Percentiles rank a stretch among this genome's conserved stretches.
phyloP scores from a whole-genome alignment of 495 filamentous ascomycete species.

The Penicillium odoratum region DNA sequence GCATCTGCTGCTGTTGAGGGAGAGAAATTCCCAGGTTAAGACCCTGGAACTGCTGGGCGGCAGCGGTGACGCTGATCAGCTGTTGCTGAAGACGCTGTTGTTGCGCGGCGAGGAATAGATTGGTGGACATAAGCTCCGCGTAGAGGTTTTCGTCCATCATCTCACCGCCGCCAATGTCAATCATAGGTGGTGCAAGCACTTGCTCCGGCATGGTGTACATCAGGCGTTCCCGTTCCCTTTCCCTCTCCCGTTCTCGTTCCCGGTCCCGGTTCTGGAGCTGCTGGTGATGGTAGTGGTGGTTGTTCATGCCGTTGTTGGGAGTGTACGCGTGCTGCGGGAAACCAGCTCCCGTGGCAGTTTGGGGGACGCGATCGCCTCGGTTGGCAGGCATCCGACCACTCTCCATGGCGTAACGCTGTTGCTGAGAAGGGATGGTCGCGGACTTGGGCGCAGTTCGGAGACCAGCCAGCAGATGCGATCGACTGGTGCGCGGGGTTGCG shows the following conservation, averaged over 20 bases:
- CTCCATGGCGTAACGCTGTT: conserved; percentile 52
- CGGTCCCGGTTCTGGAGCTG: not conserved
- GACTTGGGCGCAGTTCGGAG: conserved; percentile 92
- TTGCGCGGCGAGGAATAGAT: conserved; percentile 81
- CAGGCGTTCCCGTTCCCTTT: conserved; percentile 41
- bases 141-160: conserved; percentile 80
- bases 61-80: conserved; percentile 54
- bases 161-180: conserved; percentile 64
- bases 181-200: conserved; percentile 77
- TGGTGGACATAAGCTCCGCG: conserved; percentile 80
- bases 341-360: conserved; percentile 61
- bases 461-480: conserved; percentile 90
- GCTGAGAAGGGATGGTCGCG: conserved; percentile 65
- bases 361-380: conserved; percentile 53
- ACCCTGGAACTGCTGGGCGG: conserved; percentile 74
- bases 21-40: conserved; percentile 54
- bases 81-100: conserved; percentile 80
- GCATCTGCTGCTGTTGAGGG: conserved; percentile 38
- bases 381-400: conserved; percentile 44
- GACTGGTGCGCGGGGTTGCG: conserved; percentile 86
- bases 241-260: conserved; percentile 4
- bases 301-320: conserved; percentile 42
- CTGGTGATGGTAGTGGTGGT: conserved; percentile 16
- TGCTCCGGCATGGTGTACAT: conserved; percentile 77
- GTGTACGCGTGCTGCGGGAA: conserved; percentile 54